phyloP scores from a whole-genome alignment of 2,329 filamentous ascomycete species.

The Coccinonectria pachysandricola region DNA sequence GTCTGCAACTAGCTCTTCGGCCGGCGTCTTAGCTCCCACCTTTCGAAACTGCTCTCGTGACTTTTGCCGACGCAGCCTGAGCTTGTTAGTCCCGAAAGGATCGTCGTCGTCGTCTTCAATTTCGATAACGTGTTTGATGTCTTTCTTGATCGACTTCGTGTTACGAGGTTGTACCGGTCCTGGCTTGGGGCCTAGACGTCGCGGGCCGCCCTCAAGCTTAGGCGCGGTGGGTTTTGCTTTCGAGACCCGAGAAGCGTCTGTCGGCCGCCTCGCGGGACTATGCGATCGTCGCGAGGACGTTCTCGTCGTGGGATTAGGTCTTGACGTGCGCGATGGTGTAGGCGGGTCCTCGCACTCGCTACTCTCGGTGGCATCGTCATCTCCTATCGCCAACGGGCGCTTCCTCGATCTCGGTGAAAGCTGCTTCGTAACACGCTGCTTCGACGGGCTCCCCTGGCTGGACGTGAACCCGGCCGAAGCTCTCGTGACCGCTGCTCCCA shows the following conservation, averaged over 20 bases:
- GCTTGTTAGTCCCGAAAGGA: constrained; percentile 25
- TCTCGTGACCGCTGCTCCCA: constrained; percentile 13
- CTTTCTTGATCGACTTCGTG: neutral
- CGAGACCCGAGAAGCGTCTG: too few species aligned
- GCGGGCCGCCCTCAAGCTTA: too few species aligned
- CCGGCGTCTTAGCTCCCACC: too few species aligned
- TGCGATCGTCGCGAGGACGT: too few species aligned
- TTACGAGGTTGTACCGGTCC: constrained; percentile 1
- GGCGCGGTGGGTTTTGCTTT: too few species aligned
- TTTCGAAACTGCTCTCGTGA: constrained; percentile 20
- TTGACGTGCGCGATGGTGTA: constrained; percentile 13
- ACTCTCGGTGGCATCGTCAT: constrained; percentile 11
- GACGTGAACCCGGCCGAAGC: constrained; percentile 19
- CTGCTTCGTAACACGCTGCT: constrained; percentile 1
- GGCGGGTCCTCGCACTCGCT: constrained; percentile 8
- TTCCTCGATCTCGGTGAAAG: constrained; percentile 7
- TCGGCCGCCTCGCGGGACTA: too few species aligned
- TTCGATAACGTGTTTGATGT: neutral
- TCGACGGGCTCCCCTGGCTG: constrained; percentile 9
- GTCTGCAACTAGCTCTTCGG: too few species aligned
- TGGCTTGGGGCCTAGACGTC: too few species aligned
- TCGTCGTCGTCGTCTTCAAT: constrained; percentile 16
- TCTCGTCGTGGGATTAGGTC: too few species aligned
- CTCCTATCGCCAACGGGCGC: constrained; percentile 4
- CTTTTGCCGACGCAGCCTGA: constrained; percentile 20